phyloP scores from a whole-genome alignment of 768 basidiomycete genomes.

The Sarcodon aspratus region DNA sequence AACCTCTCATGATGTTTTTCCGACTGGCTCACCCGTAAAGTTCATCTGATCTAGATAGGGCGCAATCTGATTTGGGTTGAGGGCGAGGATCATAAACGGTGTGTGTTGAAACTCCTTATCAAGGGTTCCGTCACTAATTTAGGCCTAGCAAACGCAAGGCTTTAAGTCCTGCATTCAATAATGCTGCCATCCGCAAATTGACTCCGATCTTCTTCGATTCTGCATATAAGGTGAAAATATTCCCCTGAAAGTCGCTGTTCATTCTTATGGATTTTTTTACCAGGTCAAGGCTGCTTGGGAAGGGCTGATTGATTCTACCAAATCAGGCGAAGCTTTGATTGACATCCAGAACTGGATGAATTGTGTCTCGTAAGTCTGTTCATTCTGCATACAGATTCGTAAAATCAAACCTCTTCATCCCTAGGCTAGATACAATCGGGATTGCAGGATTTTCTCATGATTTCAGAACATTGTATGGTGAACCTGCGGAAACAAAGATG shows the following conservation, averaged over 20 bases:
- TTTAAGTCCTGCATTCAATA: slow-evolving; percentile 1
- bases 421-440: slow-evolving; percentile 43
- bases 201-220: slow-evolving; percentile 1
- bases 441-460: slow-evolving; percentile 50
- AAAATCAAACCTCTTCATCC: not conserved
- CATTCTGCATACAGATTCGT: slow-evolving; percentile 6
- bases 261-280: no score
- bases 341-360: slow-evolving; percentile 45
- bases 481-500: slow-evolving; percentile 23
- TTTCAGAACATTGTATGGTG: slow-evolving; percentile 41
- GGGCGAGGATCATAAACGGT: slow-evolving; percentile 34
- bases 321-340: slow-evolving; percentile 19
- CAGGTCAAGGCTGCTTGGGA: slow-evolving; percentile 27
- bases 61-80: slow-evolving; percentile 26
- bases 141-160: slow-evolving; percentile 4
- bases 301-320: slow-evolving; percentile 11
- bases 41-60: slow-evolving; percentile 15
- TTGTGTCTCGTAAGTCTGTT: slow-evolving; percentile 24
- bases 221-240: not conserved
- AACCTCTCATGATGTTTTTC: no score
- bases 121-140: not conserved
- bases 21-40: no score
- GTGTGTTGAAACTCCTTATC: slow-evolving; percentile 11
- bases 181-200: not conserved
- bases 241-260: not conserved